Conservation (phyloP, 164 flowering plant genomes). For the Magnolia kwangsiensis region DNA sequence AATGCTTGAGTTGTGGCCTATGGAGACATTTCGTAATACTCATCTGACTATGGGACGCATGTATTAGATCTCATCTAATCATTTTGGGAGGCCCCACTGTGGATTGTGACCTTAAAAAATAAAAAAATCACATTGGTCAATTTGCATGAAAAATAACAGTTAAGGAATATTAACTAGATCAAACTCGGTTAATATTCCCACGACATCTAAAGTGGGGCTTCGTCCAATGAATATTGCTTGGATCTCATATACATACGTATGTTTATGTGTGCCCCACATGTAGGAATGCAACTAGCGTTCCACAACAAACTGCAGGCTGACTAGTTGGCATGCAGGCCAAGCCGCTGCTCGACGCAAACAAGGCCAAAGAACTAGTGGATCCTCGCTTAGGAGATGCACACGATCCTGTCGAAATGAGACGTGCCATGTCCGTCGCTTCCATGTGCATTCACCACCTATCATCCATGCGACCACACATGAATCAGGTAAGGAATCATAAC, state of each 20-base stretch:
- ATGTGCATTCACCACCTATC: constrained; percentile 76
- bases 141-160: neutral
- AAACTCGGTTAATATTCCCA: too few species aligned
- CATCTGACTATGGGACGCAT: neutral
- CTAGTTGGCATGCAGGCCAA: constrained; percentile 54
- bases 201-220: neutral
- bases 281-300: neutral
- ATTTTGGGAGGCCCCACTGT: neutral
- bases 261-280: too few species aligned
- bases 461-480: constrained; percentile 69
- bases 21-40: neutral
- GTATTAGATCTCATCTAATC: neutral
- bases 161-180: neutral
- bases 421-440: constrained; percentile 60
- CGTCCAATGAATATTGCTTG: neutral
- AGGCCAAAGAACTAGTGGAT: constrained; percentile 58
- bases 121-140: neutral
- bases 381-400: constrained; percentile 56
- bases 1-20: neutral
- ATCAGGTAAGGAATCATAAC: constrained; percentile 31
- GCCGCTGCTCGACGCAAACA: constrained; percentile 59
- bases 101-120: too few species aligned
- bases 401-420: constrained; percentile 56
- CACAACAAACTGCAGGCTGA: neutral
- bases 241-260: neutral